phyloP scores from a whole-genome alignment of 441 rosid genomes.

The Populus hybrid region DNA sequence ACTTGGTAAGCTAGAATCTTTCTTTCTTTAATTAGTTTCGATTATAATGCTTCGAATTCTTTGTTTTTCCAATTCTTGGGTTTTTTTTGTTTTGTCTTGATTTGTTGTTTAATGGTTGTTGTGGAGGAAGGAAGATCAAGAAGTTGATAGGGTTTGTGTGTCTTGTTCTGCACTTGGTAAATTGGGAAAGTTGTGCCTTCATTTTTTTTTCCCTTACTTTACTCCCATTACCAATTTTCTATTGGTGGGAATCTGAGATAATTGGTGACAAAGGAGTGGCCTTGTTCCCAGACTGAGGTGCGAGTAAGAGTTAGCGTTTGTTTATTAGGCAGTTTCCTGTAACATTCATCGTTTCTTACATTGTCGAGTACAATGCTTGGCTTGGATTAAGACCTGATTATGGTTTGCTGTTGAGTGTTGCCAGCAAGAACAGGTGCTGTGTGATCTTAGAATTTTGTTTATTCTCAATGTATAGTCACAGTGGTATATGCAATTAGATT shows the following conservation, averaged over 20 bases:
- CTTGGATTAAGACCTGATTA: not conserved
- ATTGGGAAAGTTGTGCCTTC: slow-evolving; percentile 12
- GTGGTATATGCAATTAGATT: not conserved
- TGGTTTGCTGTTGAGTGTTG: not conserved
- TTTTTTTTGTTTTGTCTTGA: not conserved
- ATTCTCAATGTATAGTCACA: not conserved
- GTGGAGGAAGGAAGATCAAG: not conserved
- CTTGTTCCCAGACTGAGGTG: not conserved
- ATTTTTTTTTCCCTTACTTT: not conserved
- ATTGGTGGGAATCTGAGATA: not conserved
- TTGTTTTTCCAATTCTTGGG: not conserved
- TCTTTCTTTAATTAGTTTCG: not conserved
- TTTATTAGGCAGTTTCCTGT: slow-evolving; percentile 8
- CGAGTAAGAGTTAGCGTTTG: not conserved
- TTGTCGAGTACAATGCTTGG: not conserved
- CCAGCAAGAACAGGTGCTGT: not conserved
- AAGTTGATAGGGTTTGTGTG: not conserved
- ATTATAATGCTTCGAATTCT: not conserved
- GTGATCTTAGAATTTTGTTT: not conserved
- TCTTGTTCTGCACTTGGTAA: not conserved
- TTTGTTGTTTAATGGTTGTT: not conserved
- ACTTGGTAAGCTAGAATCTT: slow-evolving; percentile 31
- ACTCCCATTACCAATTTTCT: not conserved
- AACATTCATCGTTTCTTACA: not conserved
- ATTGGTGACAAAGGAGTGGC: not conserved